These are phyloP conservation scores for Diddensiella santjacobensis DNA, from an alignment of 805 yeast species.

Conservation along the genomic window DNA sequence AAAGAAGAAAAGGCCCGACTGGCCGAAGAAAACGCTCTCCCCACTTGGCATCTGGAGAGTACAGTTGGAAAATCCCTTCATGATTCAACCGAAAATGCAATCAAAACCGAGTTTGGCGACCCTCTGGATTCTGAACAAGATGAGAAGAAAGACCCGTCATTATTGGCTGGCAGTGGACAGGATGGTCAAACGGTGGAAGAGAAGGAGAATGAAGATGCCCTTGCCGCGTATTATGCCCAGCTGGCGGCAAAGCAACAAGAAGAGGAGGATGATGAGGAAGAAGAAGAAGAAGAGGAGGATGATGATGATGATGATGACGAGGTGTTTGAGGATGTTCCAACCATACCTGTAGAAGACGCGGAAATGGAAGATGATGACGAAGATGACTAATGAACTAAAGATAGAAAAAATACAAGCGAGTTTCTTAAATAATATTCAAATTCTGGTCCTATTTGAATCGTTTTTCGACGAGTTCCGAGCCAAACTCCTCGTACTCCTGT, in stretches of 20 bases:
- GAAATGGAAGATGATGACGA: conserved; percentile 35
- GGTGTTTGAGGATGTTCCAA: conserved; percentile 34
- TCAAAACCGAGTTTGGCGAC: conserved; percentile 1
- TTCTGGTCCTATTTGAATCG: conserved; percentile 31
- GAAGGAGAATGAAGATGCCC: conserved; percentile 66
- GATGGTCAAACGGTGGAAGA: conserved; percentile 45
- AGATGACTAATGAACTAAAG: conserved; percentile 15
- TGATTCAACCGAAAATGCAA: conserved; percentile 4
- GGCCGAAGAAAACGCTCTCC: conserved; percentile 88
- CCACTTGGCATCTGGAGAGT: conserved; percentile 91
- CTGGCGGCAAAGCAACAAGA: conserved; percentile 65
- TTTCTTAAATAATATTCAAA: not conserved
- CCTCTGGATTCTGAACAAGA: not conserved
- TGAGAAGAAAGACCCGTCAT: conserved; percentile 11
- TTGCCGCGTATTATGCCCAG: conserved; percentile 72
- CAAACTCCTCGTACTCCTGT: conserved; percentile 63
- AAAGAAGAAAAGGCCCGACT: conserved; percentile 64
- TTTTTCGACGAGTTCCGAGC: conserved; percentile 40
- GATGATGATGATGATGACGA: conserved; percentile 43
- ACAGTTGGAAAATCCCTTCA: conserved; percentile 70
- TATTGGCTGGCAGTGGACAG: not conserved
- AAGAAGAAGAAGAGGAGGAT: conserved; percentile 50
- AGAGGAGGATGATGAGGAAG: conserved; percentile 49
- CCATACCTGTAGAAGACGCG: conserved; percentile 8
- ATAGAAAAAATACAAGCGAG: not conserved